These are phyloP conservation scores for Parastagonospora nodorum DNA, from an alignment of 2,329 filamentous ascomycete species.

Conservation along the genomic window DNA sequence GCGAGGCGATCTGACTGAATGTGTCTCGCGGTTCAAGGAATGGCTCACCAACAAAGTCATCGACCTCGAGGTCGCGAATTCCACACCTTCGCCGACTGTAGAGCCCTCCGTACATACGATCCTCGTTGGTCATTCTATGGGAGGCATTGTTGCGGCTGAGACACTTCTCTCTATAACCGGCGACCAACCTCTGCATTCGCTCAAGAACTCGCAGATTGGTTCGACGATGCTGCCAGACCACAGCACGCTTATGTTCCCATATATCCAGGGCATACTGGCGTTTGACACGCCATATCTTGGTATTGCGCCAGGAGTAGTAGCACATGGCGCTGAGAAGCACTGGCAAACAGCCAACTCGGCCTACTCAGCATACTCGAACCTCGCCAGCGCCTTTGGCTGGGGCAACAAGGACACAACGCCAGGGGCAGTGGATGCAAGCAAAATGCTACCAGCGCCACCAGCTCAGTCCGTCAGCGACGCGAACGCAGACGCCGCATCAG, in stretches of 20 bases:
- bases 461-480: conserved; percentile 44
- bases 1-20: conserved; percentile 73
- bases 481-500: conserved; percentile 51
- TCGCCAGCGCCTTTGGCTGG: conserved; percentile 69
- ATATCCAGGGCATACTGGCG: conserved; percentile 85
- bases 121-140: conserved; percentile 83
- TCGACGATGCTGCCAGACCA: conserved; percentile 47
- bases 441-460: conserved; percentile 44
- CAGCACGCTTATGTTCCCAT: conserved; percentile 85
- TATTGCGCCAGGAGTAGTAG: conserved; percentile 80
- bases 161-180: conserved; percentile 76
- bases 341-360: conserved; percentile 76
- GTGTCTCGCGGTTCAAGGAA: conserved; percentile 74
- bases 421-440: conserved; percentile 38
- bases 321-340: conserved; percentile 83
- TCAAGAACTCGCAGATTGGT: conserved; percentile 40
- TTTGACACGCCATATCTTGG: conserved; percentile 94
- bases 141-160: conserved; percentile 92
- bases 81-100: conserved; percentile 80
- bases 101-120: conserved; percentile 84
- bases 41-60: conserved; percentile 93
- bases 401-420: conserved; percentile 37
- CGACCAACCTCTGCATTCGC: conserved; percentile 49
- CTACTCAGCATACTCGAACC: conserved; percentile 68
- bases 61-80: conserved; percentile 84